phyloP scores from a whole-genome alignment of 305 asterid species.

The Fraxinus sp. region DNA sequence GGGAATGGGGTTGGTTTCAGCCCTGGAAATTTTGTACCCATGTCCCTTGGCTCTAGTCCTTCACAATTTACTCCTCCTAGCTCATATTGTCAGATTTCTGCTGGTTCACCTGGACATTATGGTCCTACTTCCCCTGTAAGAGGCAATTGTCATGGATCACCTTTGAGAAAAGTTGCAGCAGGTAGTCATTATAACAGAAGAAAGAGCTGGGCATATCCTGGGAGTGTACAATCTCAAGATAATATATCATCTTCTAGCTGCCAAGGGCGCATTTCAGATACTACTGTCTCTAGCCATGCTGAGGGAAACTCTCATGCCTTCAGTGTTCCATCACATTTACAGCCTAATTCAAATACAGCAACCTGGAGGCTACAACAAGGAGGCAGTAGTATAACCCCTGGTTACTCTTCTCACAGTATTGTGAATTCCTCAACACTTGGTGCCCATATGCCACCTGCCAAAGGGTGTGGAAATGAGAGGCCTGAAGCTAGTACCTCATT shows the following conservation, averaged over 20 bases:
- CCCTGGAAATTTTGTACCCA: conserved; percentile 83
- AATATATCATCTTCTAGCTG: conserved; percentile 50
- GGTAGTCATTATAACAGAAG: conserved; percentile 78
- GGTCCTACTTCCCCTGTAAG: conserved; percentile 96
- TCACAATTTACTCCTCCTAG: conserved; percentile 95
- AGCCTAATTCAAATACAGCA: conserved; percentile 45
- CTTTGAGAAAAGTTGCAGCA: conserved; percentile 79
- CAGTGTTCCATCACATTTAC: conserved; percentile 62
- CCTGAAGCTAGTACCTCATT: conserved; percentile 65
- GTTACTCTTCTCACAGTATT: conserved; percentile 49
- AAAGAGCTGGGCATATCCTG: conserved; percentile 67
- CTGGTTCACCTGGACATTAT: conserved; percentile 92
- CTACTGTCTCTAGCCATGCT: conserved; percentile 42
- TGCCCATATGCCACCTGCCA: conserved; percentile 43
- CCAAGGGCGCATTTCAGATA: conserved; percentile 65
- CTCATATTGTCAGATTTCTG: conserved; percentile 60
- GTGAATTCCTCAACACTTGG: conserved; percentile 36
- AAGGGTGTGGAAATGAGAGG: conserved; percentile 52
- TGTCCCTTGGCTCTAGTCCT: conserved; percentile 99
- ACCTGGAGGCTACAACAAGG: conserved; percentile 73
- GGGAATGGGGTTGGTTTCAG: conserved; percentile 86
- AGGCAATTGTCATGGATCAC: conserved; percentile 86
- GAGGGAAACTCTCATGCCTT: conserved; percentile 57
- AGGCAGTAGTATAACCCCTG: conserved; percentile 49
- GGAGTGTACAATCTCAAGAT: conserved; percentile 69